These are phyloP conservation scores for Neoboletus subvelutipes DNA, from an alignment of 768 basidiomycete species.

Conservation along the genomic window DNA sequence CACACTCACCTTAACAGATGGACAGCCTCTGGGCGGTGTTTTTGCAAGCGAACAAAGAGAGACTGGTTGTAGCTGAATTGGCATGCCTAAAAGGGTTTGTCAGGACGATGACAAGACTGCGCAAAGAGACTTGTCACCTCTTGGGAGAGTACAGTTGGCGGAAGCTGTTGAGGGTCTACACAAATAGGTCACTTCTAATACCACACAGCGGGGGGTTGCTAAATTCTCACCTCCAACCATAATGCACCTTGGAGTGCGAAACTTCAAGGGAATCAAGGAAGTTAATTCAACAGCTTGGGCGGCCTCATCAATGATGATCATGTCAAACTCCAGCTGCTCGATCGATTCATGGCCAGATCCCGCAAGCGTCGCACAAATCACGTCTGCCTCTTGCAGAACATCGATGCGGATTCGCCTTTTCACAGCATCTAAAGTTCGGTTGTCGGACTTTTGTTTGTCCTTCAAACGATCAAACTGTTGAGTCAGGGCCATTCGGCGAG, in stretches of 20 bases:
- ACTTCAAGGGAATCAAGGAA: conserved; percentile 93
- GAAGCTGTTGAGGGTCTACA: conserved; percentile 87
- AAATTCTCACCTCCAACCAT: conserved; percentile 78
- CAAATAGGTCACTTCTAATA: neutral
- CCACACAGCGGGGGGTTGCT: neutral
- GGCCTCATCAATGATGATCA: conserved; percentile 97
- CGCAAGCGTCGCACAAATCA: conserved; percentile 91
- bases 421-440: conserved; percentile 78
- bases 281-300: conserved; percentile 96
- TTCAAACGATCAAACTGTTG: conserved; percentile 73
- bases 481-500: conserved; percentile 60
- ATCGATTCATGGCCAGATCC: conserved; percentile 90
- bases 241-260: conserved; percentile 76
- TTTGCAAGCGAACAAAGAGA: conserved; percentile 89
- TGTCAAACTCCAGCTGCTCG: conserved; percentile 84
- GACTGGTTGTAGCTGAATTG: conserved; percentile 83
- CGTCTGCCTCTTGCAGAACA: conserved; percentile 85
- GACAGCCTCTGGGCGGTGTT: conserved; percentile 74
- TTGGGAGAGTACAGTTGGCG: conserved; percentile 81
- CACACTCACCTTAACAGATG: conserved; percentile 78
- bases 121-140: conserved; percentile 42
- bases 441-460: conserved; percentile 81
- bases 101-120: conserved; percentile 17
- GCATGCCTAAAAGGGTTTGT: conserved; percentile 46
- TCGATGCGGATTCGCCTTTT: conserved; percentile 71